Evolutionary conservation across 2,329 filamentous ascomycete species (phyloP).

Genomic region (Colletotrichum eleusines): DNA sequence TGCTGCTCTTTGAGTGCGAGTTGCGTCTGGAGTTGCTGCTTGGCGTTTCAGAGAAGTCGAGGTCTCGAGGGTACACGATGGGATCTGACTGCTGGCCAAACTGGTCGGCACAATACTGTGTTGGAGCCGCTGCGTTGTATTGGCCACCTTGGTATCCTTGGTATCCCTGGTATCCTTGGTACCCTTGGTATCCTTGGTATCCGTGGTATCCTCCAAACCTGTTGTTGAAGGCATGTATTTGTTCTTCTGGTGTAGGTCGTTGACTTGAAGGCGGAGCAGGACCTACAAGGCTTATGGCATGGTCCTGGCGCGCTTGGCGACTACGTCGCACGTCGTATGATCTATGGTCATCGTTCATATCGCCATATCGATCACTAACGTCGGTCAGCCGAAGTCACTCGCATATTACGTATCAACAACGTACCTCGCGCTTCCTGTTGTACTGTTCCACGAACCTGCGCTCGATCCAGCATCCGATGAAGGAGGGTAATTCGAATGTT

Average conservation of each 20-base stretch:
- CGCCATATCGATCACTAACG: neutral
- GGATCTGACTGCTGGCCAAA: neutral
- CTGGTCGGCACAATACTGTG: neutral
- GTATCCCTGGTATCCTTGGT: no score
- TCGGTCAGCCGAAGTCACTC: neutral
- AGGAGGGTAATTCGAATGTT: neutral
- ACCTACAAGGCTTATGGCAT: neutral
- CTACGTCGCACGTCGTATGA: fast-evolving
- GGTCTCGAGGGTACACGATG: neutral
- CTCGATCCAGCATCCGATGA: neutral
- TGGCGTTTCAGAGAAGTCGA: neutral
- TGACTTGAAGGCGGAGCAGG: neutral
- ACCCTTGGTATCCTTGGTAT: no score
- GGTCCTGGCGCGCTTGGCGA: neutral
- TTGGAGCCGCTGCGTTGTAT: no score
- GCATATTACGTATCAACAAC: neutral
- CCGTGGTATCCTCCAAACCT: no score
- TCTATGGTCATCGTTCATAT: neutral
- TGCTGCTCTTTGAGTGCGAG: neutral
- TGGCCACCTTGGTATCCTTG: no score
- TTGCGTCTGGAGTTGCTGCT: no score
- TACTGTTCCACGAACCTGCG: neutral
- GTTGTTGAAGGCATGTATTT: neutral
- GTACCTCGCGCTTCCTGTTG: neutral
- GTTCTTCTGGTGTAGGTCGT: neutral